Base-by-base conservation (phyloP, 2,329 filamentous ascomycete genomes). In the Pleoardoris graminearum region DNA sequence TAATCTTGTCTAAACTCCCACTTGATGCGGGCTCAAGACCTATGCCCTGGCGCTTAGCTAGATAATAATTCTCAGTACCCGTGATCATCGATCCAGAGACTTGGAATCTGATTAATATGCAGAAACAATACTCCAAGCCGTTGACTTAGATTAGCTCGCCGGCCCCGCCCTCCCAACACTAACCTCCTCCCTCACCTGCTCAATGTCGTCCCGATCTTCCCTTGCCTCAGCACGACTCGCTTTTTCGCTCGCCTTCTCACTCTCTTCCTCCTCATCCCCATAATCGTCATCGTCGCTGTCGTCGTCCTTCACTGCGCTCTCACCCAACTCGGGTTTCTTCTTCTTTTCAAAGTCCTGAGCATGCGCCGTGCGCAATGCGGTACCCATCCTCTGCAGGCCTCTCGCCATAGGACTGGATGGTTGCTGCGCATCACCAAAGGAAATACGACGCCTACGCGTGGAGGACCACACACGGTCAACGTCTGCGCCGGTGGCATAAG, bases 311-410 rank as follows among this genome's bases (percentile, higher is more conserved):
- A 54, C 59, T 22, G 51, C 48, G 5, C 44, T 47, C 8, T 38
- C 37, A 38, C 77, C 68, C 11, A 77, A 68, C 30, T 78, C 77
- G 0, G 80, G 79, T 23, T 78, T 81, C 57, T 84, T 82, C 70
- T 85, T 89, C 77, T 94, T 88, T 75, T 95, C 89, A 70, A 97
- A 97, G 75, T 97, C 93, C 71, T 96, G 88, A 55, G 84, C 88
- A 71, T 97, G 94, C 5, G 93, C 93, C 55, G 87, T 82, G 3
- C 90, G 88, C 60, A 97, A 80, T n/a, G 91, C 85, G 12, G 81
- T 84, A 4, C 83, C 84, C 11, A 87, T 80, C 1, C 81, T 76
- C n/a, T 73, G 73, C 10, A 84, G 73, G 7, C 74, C 78, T 19
- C 72, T 60, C 22, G 72, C 62, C 2, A 77, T 49, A 0, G 76